Conservation (phyloP, 148 eudicot genomes). For the Fagopyrum homotropicum region DNA sequence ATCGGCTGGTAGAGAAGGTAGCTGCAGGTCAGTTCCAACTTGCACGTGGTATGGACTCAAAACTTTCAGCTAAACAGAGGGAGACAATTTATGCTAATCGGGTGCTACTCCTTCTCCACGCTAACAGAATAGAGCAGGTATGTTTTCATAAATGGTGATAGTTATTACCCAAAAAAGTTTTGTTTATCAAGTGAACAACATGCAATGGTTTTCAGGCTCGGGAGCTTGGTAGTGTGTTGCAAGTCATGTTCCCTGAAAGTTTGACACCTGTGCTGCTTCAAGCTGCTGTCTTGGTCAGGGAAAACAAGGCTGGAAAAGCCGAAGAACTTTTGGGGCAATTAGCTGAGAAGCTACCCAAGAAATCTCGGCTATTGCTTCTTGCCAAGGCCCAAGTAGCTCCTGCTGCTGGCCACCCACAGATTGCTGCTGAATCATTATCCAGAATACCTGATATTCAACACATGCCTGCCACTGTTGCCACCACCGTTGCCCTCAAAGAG, state of each 20-base stretch:
- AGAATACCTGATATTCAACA: conserved; percentile 76
- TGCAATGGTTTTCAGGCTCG: conserved; percentile 46
- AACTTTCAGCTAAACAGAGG: conserved; percentile 59
- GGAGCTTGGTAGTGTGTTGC: conserved; percentile 64
- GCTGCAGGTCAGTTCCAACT: conserved; percentile 44
- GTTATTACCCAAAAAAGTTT: conserved; percentile 61
- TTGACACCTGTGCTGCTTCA: conserved; percentile 69
- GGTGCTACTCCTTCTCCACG: conserved; percentile 63
- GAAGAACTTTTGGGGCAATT: conserved; percentile 57
- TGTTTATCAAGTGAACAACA: neutral
- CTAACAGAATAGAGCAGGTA: conserved; percentile 82
- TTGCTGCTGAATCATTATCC: conserved; percentile 70
- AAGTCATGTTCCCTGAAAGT: conserved; percentile 62
- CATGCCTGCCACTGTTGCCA: conserved; percentile 92
- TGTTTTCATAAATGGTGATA: neutral
- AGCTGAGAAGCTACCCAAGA: conserved; percentile 51
- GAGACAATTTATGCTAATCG: conserved; percentile 65
- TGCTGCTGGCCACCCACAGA: conserved; percentile 70
- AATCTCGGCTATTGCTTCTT: conserved; percentile 44
- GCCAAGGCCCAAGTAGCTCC: conserved; percentile 91
- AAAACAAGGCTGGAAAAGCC: conserved; percentile 78
- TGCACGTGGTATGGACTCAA: conserved; percentile 52
- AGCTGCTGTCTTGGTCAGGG: conserved; percentile 76
- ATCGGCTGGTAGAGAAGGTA: conserved; percentile 56
- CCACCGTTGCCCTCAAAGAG: conserved; percentile 71